Base-by-base conservation (phyloP, 108 stramenopile genomes). In the Mediolabrus comicus region DNA sequence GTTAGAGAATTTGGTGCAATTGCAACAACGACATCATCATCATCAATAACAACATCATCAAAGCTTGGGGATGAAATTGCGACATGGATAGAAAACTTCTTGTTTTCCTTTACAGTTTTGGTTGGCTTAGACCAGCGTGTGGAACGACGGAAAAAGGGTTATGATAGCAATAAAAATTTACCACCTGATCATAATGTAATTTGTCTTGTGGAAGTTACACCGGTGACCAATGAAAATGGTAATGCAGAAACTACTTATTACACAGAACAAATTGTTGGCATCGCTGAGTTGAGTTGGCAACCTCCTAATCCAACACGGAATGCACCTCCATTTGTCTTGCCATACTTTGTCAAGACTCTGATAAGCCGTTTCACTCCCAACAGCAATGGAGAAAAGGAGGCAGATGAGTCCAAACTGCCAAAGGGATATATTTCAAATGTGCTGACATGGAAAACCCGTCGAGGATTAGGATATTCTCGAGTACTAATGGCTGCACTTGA, bases 341-440 rank as follows among this genome's bases (percentile, higher is more conserved):
- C 88, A 10, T 59, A 65, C 26, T 72, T 68, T 61, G 29, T 74
- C 34, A 87, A 87, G 54, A 17, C 53, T n/a, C 7, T 75, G 5
- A 22, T 77, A n/a, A 54, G 69, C 30, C 69, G 62, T 24, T 72
- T 69, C 66, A 81, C 39, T 77, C 75, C 86, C 82, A 96, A 66
- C 95, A 95, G 72, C 94, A 97, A 55, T 94, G 95, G 39, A 92
- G 24, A 51, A 9, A 36, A 60, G n/a, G 17, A 33, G 11, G 25
- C 16, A 7, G 25, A 36, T n/a, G 19, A 46, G 16, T 10, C 17
- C 29, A 31, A 57, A 26, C 27, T 17, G 0, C 70, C 75, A 3
- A 53, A 60, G 12, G 86, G 83, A 59, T 90, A 85, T 71, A 73
- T 89, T 12, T 81, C 85, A 19, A 90, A 90, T 64, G 58, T 90